Conservation (phyloP, 2,329 filamentous ascomycete genomes). For the Escovopsis sp. region DNA sequence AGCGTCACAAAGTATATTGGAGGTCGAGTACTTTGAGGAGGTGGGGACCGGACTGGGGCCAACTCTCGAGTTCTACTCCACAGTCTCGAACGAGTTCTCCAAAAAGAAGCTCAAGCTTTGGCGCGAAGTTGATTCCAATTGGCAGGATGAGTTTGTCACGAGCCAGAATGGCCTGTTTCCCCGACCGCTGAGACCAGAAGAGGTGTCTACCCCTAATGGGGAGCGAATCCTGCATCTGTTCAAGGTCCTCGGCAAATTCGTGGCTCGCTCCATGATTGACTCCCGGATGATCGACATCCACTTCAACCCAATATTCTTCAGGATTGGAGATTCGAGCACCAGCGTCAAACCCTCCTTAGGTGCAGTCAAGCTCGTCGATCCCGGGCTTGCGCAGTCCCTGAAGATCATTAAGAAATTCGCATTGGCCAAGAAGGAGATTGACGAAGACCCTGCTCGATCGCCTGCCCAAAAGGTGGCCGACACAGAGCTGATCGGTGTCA, state of each 20-base stretch:
- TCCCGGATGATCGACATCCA: constrained; percentile 95
- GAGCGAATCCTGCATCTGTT: constrained; percentile 79
- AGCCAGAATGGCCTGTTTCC: constrained; percentile 79
- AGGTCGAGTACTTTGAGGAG: constrained; percentile 98
- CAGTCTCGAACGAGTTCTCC: constrained; percentile 89
- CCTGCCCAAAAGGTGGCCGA: constrained; percentile 55
- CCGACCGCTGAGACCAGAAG: constrained; percentile 69
- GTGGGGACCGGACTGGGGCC: constrained; percentile 92
- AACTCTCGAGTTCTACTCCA: constrained; percentile 95
- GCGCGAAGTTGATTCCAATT: constrained; percentile 71
- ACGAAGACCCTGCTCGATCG: constrained; percentile 51
- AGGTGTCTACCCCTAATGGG: constrained; percentile 60
- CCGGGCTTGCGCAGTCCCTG: constrained; percentile 70
- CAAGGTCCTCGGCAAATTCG: constrained; percentile 90
- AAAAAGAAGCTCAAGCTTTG: constrained; percentile 96
- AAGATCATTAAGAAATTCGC: constrained; percentile 79
- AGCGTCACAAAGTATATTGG: constrained; percentile 85
- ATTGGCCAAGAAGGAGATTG: constrained; percentile 65
- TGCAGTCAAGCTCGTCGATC: constrained; percentile 78
- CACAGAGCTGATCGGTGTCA: constrained; percentile 54
- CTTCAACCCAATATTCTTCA: constrained; percentile 96
- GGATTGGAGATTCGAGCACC: constrained; percentile 57
- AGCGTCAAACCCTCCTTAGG: constrained; percentile 70
- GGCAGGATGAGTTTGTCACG: constrained; percentile 67
- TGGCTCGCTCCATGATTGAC: constrained; percentile 94